Evolutionary conservation across 2,329 filamentous ascomycete genomes (phyloP).

Genomic region (Diaporthe sp.): DNA sequence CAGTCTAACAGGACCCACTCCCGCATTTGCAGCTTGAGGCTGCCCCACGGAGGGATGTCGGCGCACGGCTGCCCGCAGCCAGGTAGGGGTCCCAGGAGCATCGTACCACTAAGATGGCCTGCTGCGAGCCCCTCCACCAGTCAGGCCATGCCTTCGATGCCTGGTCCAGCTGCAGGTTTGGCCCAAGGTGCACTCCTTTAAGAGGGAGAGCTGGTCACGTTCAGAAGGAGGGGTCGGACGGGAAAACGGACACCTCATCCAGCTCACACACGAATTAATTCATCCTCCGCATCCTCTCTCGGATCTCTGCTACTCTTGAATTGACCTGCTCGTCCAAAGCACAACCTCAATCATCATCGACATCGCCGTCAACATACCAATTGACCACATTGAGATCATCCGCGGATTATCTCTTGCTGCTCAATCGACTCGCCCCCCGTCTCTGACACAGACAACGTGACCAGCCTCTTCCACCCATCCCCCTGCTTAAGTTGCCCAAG

Average conservation of each 20-base stretch:
- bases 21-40: slow-evolving; percentile 34
- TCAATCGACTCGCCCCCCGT: slow-evolving; percentile 35
- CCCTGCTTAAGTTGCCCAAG: slow-evolving; percentile 53
- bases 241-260: slow-evolving; percentile 33
- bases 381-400: slow-evolving; percentile 36
- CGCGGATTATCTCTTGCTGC: slow-evolving; percentile 24
- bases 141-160: slow-evolving; percentile 35
- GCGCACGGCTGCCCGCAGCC: background rate
- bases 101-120: slow-evolving; percentile 39
- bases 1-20: slow-evolving; percentile 29
- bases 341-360: slow-evolving; percentile 1
- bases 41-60: slow-evolving; percentile 23
- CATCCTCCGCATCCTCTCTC: background rate
- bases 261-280: slow-evolving; percentile 20
- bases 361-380: slow-evolving; percentile 26
- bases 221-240: slow-evolving; percentile 34
- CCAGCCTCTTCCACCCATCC: slow-evolving; percentile 6
- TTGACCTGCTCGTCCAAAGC: slow-evolving; percentile 1
- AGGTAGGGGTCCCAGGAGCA: slow-evolving; percentile 23
- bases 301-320: background rate
- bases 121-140: slow-evolving; percentile 31
- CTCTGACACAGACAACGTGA: slow-evolving; percentile 32
- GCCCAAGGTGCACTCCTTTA: slow-evolving; percentile 7
- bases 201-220: slow-evolving; percentile 33
- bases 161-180: slow-evolving; percentile 32